Percentiles rank a stretch among this genome's conserved stretches.
Conservation (phyloP, 306 rosid species). For the Nissolia schottii region DNA sequence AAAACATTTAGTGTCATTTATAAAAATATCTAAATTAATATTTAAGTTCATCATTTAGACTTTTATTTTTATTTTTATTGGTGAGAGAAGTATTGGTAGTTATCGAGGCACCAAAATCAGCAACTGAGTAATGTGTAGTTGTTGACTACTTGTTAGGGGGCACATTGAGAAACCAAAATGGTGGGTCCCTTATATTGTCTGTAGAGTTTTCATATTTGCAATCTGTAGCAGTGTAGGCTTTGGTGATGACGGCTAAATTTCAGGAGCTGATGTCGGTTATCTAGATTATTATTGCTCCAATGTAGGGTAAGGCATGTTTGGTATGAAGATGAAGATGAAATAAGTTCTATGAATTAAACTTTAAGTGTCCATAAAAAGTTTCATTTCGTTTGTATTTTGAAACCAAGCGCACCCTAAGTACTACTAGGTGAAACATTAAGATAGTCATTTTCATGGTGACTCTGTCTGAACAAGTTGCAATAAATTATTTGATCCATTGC, state of each 20-base stretch:
- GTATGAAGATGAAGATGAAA: too few relatives aligned
- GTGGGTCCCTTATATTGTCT: conserved; percentile 5
- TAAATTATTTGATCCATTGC: background rate
- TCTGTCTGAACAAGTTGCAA: background rate
- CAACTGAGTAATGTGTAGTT: background rate
- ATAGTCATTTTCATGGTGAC: background rate
- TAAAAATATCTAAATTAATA: too few relatives aligned
- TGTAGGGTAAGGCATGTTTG: too few relatives aligned
- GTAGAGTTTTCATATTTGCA: background rate
- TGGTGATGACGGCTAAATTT: conserved; percentile 6
- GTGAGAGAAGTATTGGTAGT: background rate
- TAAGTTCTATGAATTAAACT: too few relatives aligned
- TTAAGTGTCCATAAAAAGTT: too few relatives aligned
- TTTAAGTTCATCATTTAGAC: too few relatives aligned
- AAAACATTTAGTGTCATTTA: too few relatives aligned
- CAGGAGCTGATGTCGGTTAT: conserved; percentile 22
- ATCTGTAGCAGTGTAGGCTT: too few relatives aligned
- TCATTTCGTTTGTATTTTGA: too few relatives aligned
- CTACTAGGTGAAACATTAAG: background rate
- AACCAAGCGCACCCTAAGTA: too few relatives aligned
- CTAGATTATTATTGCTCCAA: background rate
- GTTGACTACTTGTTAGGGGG: background rate
- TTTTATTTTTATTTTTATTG: background rate
- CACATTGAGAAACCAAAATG: background rate
- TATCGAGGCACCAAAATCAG: background rate